Evolutionary conservation across 257 asterid genomes (phyloP).

Genomic region (Schizonepeta tenuifolia): DNA sequence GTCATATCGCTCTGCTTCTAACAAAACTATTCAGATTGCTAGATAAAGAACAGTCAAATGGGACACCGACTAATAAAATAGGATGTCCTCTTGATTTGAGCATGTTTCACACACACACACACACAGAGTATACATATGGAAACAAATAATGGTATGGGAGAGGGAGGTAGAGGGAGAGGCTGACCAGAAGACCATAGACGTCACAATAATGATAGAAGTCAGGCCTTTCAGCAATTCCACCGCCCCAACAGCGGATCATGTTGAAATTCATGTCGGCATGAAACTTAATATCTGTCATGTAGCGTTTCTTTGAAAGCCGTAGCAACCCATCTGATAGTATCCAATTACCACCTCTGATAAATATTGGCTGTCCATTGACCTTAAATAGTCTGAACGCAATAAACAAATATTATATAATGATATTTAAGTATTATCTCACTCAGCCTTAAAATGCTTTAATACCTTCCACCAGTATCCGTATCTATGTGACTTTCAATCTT

Average conservation of each 20-base stretch:
- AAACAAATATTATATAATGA: constrained; percentile 6
- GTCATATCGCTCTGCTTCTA: constrained; percentile 3
- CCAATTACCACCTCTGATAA: constrained; percentile 99
- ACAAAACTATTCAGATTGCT: background rate
- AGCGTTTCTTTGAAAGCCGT: constrained; percentile 83
- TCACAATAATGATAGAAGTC: constrained; percentile 94
- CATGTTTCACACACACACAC: background rate
- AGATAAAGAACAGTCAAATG: background rate
- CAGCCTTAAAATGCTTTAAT: constrained; percentile 17
- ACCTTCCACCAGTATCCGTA: constrained; percentile 93
- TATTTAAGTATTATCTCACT: constrained; percentile 21
- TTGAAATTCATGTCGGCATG: constrained; percentile 99
- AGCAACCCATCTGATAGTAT: constrained; percentile 93
- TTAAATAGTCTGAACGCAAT: constrained; percentile 70
- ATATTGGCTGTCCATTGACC: constrained; percentile 89
- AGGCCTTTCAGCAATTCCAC: constrained; percentile 97
- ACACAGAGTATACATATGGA: background rate
- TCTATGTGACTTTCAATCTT: constrained; percentile 82
- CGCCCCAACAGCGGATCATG: constrained; percentile 99
- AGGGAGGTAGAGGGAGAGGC: background rate
- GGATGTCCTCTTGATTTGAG: background rate
- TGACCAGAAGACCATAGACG: constrained; percentile 87
- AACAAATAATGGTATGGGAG: background rate
- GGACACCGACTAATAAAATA: background rate
- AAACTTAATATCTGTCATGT: constrained; percentile 81